Base-by-base conservation (phyloP, 83 land plant genomes). In the Picea abies region DNA sequence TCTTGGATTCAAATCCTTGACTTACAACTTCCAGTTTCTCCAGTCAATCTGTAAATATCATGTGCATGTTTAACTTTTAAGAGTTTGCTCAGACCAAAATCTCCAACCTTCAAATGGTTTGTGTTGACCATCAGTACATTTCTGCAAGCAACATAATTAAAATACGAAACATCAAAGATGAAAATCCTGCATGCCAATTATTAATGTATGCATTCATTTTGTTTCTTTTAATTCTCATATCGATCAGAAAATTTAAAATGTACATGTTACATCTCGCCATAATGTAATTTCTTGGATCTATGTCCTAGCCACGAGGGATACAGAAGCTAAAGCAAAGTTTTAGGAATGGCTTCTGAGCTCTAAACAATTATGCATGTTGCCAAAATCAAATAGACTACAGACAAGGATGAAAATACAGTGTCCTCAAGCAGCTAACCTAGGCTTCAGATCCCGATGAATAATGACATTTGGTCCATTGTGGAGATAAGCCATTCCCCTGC, bases 11-110 rank as follows among this genome's bases (percentile, higher is more conserved):
- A 67, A 80, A n/a, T 16, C 6, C 35, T 20, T 10, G 70, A 89
- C 94, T 90, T 82, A 97, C 99, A 97, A 85, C 99, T 97, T 66
- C 99, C 99, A 20, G 99, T 97, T 83, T 97, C 99, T 63, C 99
- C 99, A 65, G 99, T 97, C 93, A 97, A 81, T 84, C 93, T 95
- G 90, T 92, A 97, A 2, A 95, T 89, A 82, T 95, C 99, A 83
- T 95, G 96, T 67, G 91, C 84, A 86, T 93, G 77, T 56, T 87
- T 87, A n/a, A 88, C 91, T 68, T 79, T 88, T 76, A 97, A 89
- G 68, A 97, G 96, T 88, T 97, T 97, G 94, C 99, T 95, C 35
- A 97, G 83, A 32, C 99, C 99, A 88, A 97, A 97, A 69, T 95
- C 99, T 12, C 98, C 98, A 83, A 97, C 98, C 82, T 97, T 97